These are phyloP conservation scores for Clavulina sp. DNA, from an alignment of 768 basidiomycete genomes.

Conservation along the genomic window DNA sequence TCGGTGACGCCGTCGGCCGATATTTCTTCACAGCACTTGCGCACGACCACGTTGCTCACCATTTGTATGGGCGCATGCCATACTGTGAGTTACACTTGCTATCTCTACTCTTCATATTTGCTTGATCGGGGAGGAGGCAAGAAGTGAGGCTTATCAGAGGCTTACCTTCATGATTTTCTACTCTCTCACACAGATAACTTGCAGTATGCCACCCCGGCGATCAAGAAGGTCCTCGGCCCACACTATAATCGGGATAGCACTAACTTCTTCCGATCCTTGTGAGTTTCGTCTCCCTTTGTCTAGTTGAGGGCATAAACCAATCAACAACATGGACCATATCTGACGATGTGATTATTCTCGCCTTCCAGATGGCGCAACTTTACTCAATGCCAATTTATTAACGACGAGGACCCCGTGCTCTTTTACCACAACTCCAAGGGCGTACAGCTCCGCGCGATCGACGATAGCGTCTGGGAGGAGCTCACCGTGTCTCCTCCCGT, in stretches of 20 bases:
- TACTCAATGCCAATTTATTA: conserved; percentile 42
- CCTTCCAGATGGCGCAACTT: not conserved
- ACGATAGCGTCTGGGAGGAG: no score
- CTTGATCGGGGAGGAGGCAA: no score
- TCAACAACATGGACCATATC: no score
- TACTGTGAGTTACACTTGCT: not conserved
- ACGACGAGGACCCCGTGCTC: conserved; percentile 38
- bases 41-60: conserved; percentile 85
- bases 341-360: no score
- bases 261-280: not conserved
- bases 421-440: no score
- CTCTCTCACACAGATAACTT: not conserved
- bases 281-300: no score
- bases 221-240: not conserved
- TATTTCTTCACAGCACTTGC: conserved; percentile 81
- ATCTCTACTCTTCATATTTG: not conserved
- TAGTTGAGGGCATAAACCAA: no score
- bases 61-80: conserved; percentile 74
- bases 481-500: no score
- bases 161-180: not conserved
- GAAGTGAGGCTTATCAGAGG: no score
- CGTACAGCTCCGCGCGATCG: no score
- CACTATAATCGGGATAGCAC: not conserved
- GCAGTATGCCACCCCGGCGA: not conserved
- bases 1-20: conserved; percentile 56